A percentile compares a stretch with the other conserved stretches of the same genome.
Conservation (phyloP, 352 stramenopile species). For the Phytophthora fragariae region DNA sequence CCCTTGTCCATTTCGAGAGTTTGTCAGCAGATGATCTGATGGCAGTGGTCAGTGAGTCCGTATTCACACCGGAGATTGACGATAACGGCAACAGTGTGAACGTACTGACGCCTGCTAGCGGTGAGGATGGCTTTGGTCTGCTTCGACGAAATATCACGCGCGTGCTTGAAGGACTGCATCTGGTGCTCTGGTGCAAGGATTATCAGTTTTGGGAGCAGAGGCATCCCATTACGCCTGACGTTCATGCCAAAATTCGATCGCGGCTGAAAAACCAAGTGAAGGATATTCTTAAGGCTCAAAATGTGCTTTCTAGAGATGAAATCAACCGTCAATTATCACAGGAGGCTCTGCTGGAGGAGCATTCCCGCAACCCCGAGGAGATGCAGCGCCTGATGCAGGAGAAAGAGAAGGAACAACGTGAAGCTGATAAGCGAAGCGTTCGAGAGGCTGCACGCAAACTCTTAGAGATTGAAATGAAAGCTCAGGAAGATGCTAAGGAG, state of each 20-base stretch:
- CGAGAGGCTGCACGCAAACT: conserved; percentile 74
- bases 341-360: conserved; percentile 53
- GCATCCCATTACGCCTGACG: conserved; percentile 65
- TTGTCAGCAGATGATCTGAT: conserved; percentile 61
- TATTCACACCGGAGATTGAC: conserved; percentile 26
- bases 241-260: conserved; percentile 66
- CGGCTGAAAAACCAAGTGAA: conserved; percentile 68
- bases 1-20: conserved; percentile 73
- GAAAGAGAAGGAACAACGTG: conserved; percentile 61
- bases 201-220: conserved; percentile 91
- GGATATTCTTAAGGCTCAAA: conserved; percentile 45
- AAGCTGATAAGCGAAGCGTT: conserved; percentile 76
- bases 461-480: conserved; percentile 82
- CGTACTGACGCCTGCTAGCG: conserved; percentile 59
- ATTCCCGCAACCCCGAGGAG: conserved; percentile 55
- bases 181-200: conserved; percentile 67
- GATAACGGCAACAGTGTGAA: conserved; percentile 37
- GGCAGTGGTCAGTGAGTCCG: conserved; percentile 34
- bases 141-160: conserved; percentile 76
- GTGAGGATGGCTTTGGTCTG: conserved; percentile 85
- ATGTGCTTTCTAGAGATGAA: conserved; percentile 46
- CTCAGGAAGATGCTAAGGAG: conserved; percentile 79
- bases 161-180: conserved; percentile 73
- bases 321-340: conserved; percentile 54
- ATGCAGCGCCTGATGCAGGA: conserved; percentile 39